Base-by-base conservation (phyloP, 768 basidiomycete genomes). In the Suillus occidentalis region DNA sequence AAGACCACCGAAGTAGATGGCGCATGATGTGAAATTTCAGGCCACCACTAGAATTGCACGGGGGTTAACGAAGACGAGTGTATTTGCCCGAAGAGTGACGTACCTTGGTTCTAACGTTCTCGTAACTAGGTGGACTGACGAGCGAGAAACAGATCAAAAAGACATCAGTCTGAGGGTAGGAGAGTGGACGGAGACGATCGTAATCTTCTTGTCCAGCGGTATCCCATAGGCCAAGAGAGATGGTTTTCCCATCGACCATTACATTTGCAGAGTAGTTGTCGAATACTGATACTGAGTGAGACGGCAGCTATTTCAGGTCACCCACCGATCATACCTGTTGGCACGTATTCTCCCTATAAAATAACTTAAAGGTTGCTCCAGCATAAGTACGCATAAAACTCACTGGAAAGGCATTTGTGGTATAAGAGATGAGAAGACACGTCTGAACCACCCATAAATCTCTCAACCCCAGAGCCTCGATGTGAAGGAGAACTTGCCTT, bases 201-300 rank as follows among this genome's bases (percentile, higher is more conserved):
- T 97, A 99, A 82, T 99, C 97, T 79, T 99, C 97, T 80, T 99
- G 97, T 70, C 97, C 97, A 42, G 97, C 97, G n/a, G 97, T 99
- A 85, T 99, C 97, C 97, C 97, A 99, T 63, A 99, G 83, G 59
- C 97, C 97, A 63, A 99, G 88, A 66, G 95, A 97, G 74, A 99
- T 96, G 61, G 97, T 97, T 84, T 97, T 96, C 71, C 95, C 94
- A 72, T 99, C 97, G 56, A 99, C 97, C 90, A 98, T 95, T 63
- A 99, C 96, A 79, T 96, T 97, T 66, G 95, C 95, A 63, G 94
- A 95, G 76, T 97, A 99, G 82, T 99, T 99, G 82, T 99, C 97
- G 77, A 99, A 99, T 47, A 99, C 97, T 90, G 75, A 60, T 58
- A 53, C 40, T 64, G 39, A 62, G 59, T 71, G 20, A 70, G 69